Conservation (phyloP, 371 early-diverging fungal species). For the Umbelopsis sp. region DNA sequence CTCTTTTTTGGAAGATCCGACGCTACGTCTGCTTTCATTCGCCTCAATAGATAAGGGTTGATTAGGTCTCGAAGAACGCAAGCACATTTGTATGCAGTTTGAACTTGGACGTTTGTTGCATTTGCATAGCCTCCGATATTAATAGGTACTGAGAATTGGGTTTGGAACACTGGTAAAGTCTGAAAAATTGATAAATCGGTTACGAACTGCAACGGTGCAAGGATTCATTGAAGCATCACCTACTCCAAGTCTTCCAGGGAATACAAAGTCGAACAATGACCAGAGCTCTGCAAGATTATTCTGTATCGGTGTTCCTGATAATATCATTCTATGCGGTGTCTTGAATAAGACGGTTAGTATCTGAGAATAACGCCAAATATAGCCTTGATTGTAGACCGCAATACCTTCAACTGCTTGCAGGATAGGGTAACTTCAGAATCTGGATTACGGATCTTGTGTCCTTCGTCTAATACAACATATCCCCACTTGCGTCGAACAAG, state of each 20-base stretch:
- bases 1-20: constrained; percentile 89
- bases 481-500: constrained; percentile 83
- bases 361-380: neutral
- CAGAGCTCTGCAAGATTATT: constrained; percentile 97
- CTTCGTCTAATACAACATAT: constrained; percentile 96
- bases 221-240: constrained; percentile 22
- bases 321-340: constrained; percentile 87
- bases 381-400: neutral
- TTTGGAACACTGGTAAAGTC: constrained; percentile 91
- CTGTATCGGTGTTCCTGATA: constrained; percentile 98
- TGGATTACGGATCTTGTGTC: constrained; percentile 97
- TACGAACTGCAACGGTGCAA: neutral
- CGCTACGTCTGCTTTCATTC: constrained; percentile 95
- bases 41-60: constrained; percentile 90
- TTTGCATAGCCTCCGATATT: constrained; percentile 91
- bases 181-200: constrained; percentile 11
- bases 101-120: constrained; percentile 86
- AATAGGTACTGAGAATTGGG: constrained; percentile 92
- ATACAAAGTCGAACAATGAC: constrained; percentile 96
- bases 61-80: constrained; percentile 90
- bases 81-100: constrained; percentile 93
- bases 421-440: constrained; percentile 87
- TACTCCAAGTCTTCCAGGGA: constrained; percentile 92
- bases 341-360: constrained; percentile 26
- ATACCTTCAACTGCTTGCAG: constrained; percentile 79